Evolutionary conservation across 2,329 filamentous ascomycete genomes (phyloP), one percentile per base, ranked within the genome.

Genomic region (Daldinia eschscholtzii): DNA sequence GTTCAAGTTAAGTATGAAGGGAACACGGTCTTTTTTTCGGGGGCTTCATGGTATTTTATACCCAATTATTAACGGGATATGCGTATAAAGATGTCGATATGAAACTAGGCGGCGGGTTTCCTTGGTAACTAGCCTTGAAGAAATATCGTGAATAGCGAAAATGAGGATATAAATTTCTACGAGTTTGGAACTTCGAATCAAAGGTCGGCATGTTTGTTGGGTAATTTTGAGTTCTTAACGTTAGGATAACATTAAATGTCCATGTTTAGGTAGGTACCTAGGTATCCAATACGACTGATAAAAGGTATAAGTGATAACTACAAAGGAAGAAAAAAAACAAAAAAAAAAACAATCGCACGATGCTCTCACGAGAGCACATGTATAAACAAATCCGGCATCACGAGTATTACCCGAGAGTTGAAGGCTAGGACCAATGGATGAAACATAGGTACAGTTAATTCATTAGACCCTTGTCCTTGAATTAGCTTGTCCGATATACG

Each of bases 391-490:
- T 50, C 64, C 64, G 67, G 67, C 52, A 18, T 64, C 67, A 70
- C 20, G 64, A 61, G 20, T 61, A 70, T 57, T 57, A 53, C 67
- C 67, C 64, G 67, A 67, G 18, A 15, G n/a, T 55, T 48, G 33
- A 53, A 64, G 42, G 26, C 60, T 64, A 64, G 64, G 67, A 46
- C 63, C 30, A 70, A 70, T 55, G 64, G 64, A 64, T 59, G 55
- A 30, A 44, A 48, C 44, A 46, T 30, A 44, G 52, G n/a, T 55
- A 28, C 18, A 35, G 33, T 35, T 35, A 35, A 7, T 35, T 35
- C 33, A 9, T 35, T 7, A 6, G 12, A 20, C 39, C 50, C 30
- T 66, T 46, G 67, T 37, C 37, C 57, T 62, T 65, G 57, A 57
- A 55, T 64, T 61, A 52, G 52, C 55, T 57, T 57, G 50, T 35